Evolutionary conservation across 495 filamentous ascomycete genomes (phyloP), one percentile per base, ranked within the genome.

Genomic region (Trichoderma asperelloides): DNA sequence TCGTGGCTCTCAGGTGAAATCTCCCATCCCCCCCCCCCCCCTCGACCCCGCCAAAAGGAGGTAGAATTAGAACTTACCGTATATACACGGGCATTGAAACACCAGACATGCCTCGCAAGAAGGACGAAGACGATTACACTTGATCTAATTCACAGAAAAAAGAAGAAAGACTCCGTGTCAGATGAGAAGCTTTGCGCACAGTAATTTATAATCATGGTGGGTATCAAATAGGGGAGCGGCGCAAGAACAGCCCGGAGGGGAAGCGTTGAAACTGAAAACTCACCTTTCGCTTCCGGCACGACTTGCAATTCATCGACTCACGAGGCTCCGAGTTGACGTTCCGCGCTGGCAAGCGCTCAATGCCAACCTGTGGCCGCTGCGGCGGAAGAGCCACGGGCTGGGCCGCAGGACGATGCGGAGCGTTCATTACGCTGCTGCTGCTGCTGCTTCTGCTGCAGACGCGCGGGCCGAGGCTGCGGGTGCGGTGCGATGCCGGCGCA

Each of bases 271-370:
- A 23, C 9, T 8, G 27, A 25, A n/a, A 25, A 43, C 62, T 65
- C 74, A 92, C 90, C 82, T 96, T 96, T 72, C 91, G 84, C 75
- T 93, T 96, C 70, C 91, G 87, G 81, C 91, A 96, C 27, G 89
- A 92, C 75, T 96, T 94, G 85, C 91, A 96, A 76, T 96, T 96
- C 91, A 96, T 96, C 23, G 90, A 88, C 79, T 94, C 90, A 70
- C 91, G 87, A 27, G 89, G 90, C 72, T 93, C 90, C 72, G 85
- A 86, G 79, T 84, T 87, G 78, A 86, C 80, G 60, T 89, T 87
- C 65, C 91, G 87, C 40, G 86, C 82, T 47, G 90, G 88, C 70
- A 96, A 79, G 70, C 91, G 86, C 77, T 92, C 90, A 76, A 95
- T 95, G 77, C 89, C 89, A 74, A 94, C 87, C 82, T 91, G 90